A percentile compares a stretch with the other conserved stretches of the same genome.
Conservation (phyloP, 805 yeast genomes). For the Starmerella apicola region DNA sequence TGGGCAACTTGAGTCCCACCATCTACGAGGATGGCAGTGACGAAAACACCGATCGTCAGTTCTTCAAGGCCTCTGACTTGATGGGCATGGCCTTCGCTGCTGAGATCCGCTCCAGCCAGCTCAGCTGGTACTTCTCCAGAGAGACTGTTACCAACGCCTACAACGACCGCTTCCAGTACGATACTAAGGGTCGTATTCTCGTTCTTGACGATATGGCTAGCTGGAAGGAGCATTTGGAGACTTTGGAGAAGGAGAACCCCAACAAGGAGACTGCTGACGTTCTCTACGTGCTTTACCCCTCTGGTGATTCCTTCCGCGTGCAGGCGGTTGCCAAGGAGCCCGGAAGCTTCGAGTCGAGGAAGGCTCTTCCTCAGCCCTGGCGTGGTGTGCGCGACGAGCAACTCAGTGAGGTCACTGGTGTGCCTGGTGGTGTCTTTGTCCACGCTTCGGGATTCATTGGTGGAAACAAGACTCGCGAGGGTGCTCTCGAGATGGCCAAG, state of each 20-base stretch:
- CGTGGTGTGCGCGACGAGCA: conserved; percentile 91
- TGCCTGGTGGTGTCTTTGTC: conserved; percentile 76
- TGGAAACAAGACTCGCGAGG: conserved; percentile 71
- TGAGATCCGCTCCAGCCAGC: conserved; percentile 57
- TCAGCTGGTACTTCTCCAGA: conserved; percentile 87
- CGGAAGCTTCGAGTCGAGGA: conserved; percentile 71
- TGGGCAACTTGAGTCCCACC: conserved; percentile 68
- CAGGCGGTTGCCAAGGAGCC: conserved; percentile 81
- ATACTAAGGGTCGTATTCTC: conserved; percentile 59
- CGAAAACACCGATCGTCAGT: conserved; percentile 47
- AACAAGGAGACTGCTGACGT: conserved; percentile 33
- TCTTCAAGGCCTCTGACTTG: conserved; percentile 56
- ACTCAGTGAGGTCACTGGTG: conserved; percentile 60
- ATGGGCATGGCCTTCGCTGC: conserved; percentile 75
- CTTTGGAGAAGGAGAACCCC: conserved; percentile 37
- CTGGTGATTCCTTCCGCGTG: conserved; percentile 67
- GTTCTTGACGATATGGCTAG: conserved; percentile 70
- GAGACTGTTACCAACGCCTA: conserved; percentile 62
- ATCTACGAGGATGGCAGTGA: conserved; percentile 66
- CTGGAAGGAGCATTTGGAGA: conserved; percentile 83
- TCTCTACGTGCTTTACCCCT: conserved; percentile 69
- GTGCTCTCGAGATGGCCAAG: conserved; percentile 63
- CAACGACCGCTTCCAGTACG: conserved; percentile 41
- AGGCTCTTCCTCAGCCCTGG: conserved; percentile 80
- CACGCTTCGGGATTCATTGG: conserved; percentile 97